Conservation (phyloP, 345 rosid genomes). For the Syzygium grande region DNA sequence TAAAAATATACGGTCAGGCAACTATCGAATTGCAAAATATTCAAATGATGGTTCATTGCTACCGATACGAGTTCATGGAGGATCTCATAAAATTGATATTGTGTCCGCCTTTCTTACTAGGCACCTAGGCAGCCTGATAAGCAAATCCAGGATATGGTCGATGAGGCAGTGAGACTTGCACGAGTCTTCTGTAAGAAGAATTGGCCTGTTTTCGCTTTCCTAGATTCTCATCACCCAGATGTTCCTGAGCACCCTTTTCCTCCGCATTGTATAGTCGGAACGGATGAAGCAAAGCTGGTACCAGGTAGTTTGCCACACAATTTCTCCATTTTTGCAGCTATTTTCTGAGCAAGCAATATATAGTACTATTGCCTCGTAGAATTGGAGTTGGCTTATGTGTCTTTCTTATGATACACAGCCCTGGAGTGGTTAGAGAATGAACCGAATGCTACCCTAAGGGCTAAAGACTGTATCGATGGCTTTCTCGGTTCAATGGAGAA, state of each 20-base stretch:
- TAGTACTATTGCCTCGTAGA: background rate
- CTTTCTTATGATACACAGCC: slow-evolving; percentile 22
- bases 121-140: slow-evolving; percentile 59
- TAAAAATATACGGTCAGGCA: background rate
- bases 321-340: background rate
- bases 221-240: slow-evolving; percentile 81
- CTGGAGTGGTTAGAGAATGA: slow-evolving; percentile 71
- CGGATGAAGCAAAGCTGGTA: slow-evolving; percentile 68
- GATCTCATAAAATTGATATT: background rate
- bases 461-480: slow-evolving; percentile 80
- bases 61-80: rapidly evolving
- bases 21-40: background rate
- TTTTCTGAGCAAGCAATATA: background rate
- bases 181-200: slow-evolving; percentile 46
- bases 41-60: background rate
- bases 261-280: slow-evolving; percentile 79
- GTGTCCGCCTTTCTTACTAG: slow-evolving; percentile 10
- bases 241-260: slow-evolving; percentile 77
- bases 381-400: background rate
- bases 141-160: slow-evolving; percentile 70
- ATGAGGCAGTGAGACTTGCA: slow-evolving; percentile 57
- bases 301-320: slow-evolving; percentile 31
- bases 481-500: slow-evolving; percentile 70
- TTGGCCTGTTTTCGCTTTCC: slow-evolving; percentile 82
- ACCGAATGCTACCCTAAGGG: slow-evolving; percentile 44